Conservation (phyloP, 2,329 filamentous ascomycete species). For the Beauveria caledonica region DNA sequence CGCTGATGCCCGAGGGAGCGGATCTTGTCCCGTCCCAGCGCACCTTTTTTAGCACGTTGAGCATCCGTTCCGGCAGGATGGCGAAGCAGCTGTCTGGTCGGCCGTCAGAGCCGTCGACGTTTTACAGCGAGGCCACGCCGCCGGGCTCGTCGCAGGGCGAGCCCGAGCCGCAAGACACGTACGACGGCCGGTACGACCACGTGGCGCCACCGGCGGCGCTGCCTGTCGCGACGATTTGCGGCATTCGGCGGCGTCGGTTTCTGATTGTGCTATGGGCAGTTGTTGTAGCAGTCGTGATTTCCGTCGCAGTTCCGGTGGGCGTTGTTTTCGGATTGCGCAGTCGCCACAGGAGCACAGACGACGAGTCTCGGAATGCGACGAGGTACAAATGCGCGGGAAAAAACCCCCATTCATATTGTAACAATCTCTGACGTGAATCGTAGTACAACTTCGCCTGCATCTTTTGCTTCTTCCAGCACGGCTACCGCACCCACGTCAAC, state of each 20-base stretch:
- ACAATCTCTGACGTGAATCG: neutral
- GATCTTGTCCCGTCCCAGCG: neutral
- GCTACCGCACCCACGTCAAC: constrained; percentile 11
- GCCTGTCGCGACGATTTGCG: constrained; percentile 16
- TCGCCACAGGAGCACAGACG: neutral
- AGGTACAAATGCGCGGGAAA: constrained; percentile 1
- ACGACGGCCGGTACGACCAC: constrained; percentile 20
- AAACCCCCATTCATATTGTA: fast-evolving
- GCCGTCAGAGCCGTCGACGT: constrained; percentile 24
- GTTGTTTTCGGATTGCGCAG: constrained; percentile 30
- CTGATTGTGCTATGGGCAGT: constrained; percentile 26
- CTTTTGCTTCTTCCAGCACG: constrained; percentile 13
- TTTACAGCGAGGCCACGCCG: constrained; percentile 33
- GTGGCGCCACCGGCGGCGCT: constrained; percentile 18
- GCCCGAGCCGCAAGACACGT: constrained; percentile 10
- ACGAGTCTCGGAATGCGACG: neutral
- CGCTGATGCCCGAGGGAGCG: neutral
- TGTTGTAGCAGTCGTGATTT: constrained; percentile 19
- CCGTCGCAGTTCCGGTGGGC: constrained; percentile 32
- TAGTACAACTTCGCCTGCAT: constrained; percentile 1
- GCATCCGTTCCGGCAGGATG: neutral
- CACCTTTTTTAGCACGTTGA: neutral
- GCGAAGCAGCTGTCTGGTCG: constrained; percentile 11
- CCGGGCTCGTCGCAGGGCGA: constrained; percentile 18
- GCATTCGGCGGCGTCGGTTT: constrained; percentile 25